phyloP scores from a whole-genome alignment of 495 filamentous ascomycete species.

The Penicillium subrubescens region DNA sequence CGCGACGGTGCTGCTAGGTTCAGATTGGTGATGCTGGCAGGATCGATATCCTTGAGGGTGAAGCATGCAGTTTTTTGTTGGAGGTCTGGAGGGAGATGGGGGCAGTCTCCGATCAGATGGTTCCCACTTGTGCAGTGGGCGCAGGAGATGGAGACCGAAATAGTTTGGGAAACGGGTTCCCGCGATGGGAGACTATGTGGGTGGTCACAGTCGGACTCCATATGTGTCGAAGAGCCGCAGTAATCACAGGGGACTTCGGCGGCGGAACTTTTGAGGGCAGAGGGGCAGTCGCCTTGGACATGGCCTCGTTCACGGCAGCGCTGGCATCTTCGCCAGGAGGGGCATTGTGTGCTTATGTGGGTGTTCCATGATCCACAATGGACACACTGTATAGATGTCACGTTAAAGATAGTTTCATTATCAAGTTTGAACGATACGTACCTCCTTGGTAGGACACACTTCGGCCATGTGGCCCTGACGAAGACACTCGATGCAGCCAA shows the following conservation, averaged over 20 bases:
- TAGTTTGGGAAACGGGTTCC: constrained; percentile 24
- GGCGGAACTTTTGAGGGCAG: constrained; percentile 39
- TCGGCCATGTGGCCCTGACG: constrained; percentile 47
- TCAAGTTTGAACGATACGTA: constrained; percentile 20
- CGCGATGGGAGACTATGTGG: constrained; percentile 40
- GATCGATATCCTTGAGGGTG: constrained; percentile 39
- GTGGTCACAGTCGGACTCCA: constrained; percentile 46
- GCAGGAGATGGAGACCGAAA: constrained; percentile 50
- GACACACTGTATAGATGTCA: constrained; percentile 35
- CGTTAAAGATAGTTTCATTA: background rate
- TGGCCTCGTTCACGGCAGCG: constrained; percentile 52
- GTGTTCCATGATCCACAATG: constrained; percentile 45
- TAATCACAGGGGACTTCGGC: constrained; percentile 48
- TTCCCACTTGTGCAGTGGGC: constrained; percentile 47
- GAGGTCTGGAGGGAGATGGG: constrained; percentile 25
- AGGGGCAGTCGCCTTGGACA: constrained; percentile 36
- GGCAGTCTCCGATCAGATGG: constrained; percentile 54
- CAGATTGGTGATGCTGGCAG: constrained; percentile 38
- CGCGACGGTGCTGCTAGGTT: constrained; percentile 21
- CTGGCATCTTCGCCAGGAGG: constrained; percentile 45
- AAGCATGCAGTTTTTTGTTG: constrained; percentile 33
- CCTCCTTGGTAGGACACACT: constrained; percentile 49
- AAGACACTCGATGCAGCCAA: constrained; percentile 52
- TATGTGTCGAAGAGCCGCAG: constrained; percentile 43
- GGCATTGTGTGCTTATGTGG: constrained; percentile 43